Evolutionary conservation across 768 basidiomycete species (phyloP).

Genomic region (Boletus rufocinnamomeus): DNA sequence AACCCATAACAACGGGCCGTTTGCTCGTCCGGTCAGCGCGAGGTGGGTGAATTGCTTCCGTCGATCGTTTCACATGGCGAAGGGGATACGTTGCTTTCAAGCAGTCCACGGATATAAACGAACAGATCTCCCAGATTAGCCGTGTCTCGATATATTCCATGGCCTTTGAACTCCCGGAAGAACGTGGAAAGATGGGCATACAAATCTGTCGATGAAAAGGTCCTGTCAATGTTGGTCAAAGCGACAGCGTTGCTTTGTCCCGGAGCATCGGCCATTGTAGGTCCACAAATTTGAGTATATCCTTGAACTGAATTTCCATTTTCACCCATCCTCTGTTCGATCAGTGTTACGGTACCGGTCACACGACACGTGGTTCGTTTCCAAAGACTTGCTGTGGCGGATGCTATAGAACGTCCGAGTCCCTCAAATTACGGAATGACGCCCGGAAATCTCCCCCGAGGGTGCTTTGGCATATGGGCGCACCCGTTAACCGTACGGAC

Average conservation of each 20-base stretch:
- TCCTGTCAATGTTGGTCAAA: not conserved
- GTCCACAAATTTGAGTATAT: constrained; percentile 1
- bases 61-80: not conserved
- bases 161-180: not conserved
- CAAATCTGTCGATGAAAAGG: not conserved
- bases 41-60: not conserved
- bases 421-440: not conserved
- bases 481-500: not conserved
- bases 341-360: not conserved
- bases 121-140: not conserved
- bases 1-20: not conserved
- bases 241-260: constrained; percentile 7
- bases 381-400: not conserved
- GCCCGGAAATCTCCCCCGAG: not conserved
- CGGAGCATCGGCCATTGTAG: not conserved
- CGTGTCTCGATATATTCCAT: not conserved
- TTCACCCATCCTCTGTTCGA: not conserved
- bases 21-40: not conserved
- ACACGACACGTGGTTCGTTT: not conserved
- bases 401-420: too few species aligned
- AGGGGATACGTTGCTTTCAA: not conserved
- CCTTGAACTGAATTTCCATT: not conserved
- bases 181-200: not conserved
- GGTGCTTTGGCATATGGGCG: constrained; percentile 3
- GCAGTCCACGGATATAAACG: not conserved